Evolutionary conservation across 2,329 filamentous ascomycete genomes (phyloP).

Genomic region (Neofusicoccum cordaticola): DNA sequence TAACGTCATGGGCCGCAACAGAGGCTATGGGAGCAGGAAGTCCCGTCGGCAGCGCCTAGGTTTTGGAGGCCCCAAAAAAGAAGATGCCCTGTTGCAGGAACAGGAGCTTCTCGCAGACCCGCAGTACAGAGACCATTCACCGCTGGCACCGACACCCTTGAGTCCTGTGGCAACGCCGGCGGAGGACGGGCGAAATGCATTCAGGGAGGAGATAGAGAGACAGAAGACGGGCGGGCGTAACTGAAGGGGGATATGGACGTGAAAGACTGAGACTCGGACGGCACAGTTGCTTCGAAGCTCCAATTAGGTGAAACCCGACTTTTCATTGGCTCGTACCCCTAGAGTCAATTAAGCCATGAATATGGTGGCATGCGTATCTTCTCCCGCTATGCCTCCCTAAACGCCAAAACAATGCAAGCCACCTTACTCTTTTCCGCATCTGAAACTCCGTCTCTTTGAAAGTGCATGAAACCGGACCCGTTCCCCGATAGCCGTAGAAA

Average conservation of each 20-base stretch:
- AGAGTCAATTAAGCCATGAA: background rate
- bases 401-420: background rate
- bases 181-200: constrained; percentile 28
- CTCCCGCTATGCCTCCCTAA: background rate
- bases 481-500: too few relatives aligned
- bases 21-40: constrained; percentile 39
- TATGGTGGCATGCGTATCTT: too few relatives aligned
- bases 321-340: too few relatives aligned
- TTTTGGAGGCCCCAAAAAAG: constrained; percentile 24
- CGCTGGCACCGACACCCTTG: background rate
- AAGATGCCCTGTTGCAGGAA: constrained; percentile 31
- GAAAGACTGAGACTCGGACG: too few relatives aligned
- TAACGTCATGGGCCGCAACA: constrained; percentile 34
- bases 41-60: constrained; percentile 36
- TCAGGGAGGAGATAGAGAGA: constrained; percentile 37
- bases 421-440: background rate
- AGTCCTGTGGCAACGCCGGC: constrained; percentile 25
- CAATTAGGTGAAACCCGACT: too few relatives aligned
- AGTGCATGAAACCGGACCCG: background rate
- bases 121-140: constrained; percentile 17
- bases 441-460: background rate
- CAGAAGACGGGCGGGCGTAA: constrained; percentile 32
- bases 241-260: background rate
- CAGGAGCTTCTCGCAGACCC: constrained; percentile 22
- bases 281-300: too few relatives aligned